phyloP scores from a whole-genome alignment of 148 eudicot genomes.

The Chenopodium suecicum region DNA sequence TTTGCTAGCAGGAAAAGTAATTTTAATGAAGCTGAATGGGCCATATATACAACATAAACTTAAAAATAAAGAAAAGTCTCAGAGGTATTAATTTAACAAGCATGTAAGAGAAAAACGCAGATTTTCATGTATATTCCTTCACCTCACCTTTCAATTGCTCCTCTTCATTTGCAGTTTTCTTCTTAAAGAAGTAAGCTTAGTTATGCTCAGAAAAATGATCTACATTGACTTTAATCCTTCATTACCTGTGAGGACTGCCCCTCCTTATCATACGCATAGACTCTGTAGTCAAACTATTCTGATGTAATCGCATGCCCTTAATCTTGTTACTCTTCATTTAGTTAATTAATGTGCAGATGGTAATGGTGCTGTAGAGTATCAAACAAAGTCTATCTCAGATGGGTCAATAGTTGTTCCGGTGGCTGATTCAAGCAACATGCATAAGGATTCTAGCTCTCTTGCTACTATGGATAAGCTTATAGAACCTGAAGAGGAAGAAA shows the following conservation, averaged over 20 bases:
- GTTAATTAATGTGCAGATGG: constrained; percentile 32
- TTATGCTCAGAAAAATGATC: not conserved
- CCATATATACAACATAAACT: too few relatives aligned
- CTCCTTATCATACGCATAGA: not conserved
- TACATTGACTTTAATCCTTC: not conserved
- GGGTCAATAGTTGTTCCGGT: constrained; percentile 33
- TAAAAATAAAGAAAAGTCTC: too few relatives aligned
- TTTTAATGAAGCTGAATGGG: too few relatives aligned
- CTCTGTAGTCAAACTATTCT: not conserved
- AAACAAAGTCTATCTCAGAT: constrained; percentile 33
- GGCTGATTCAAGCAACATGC: constrained; percentile 30
- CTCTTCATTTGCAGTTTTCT: not conserved
- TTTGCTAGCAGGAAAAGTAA: too few relatives aligned
- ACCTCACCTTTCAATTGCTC: not conserved
- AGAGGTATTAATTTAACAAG: too few relatives aligned
- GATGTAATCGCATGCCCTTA: not conserved
- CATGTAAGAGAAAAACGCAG: too few relatives aligned
- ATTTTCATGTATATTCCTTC: not conserved
- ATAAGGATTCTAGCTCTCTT: constrained; percentile 33
- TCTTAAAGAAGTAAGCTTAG: not conserved
- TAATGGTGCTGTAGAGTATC: constrained; percentile 27
- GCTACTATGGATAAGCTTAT: constrained; percentile 30
- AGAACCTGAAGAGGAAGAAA: constrained; percentile 52
- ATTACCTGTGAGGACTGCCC: not conserved
- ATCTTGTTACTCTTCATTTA: not conserved